phyloP scores from a whole-genome alignment of 768 basidiomycete species.

The Gyrodon lividus region DNA sequence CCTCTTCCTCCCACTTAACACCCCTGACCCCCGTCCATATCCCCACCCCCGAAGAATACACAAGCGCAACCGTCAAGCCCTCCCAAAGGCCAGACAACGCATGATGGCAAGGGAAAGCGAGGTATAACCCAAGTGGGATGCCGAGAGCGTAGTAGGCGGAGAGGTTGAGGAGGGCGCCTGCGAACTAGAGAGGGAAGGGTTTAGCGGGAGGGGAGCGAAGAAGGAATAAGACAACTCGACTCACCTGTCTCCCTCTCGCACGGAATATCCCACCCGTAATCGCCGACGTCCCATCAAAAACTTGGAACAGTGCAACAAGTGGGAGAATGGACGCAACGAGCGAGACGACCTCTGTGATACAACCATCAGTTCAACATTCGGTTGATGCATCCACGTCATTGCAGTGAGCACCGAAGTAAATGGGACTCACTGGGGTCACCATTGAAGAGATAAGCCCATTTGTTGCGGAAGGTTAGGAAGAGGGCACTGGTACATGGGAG shows the following conservation, averaged over 20 bases:
- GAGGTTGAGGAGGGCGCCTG: slow-evolving; percentile 61
- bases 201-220: background rate
- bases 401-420: background rate
- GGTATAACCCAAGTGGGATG: slow-evolving; percentile 78
- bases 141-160: slow-evolving; percentile 81
- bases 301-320: slow-evolving; percentile 75
- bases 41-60: slow-evolving; percentile 59
- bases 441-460: slow-evolving; percentile 78
- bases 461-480: slow-evolving; percentile 59
- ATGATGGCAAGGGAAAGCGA: slow-evolving; percentile 60
- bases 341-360: slow-evolving; percentile 40
- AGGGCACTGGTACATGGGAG: slow-evolving; percentile 37
- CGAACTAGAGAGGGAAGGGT: slow-evolving; percentile 39
- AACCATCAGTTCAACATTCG: slow-evolving; percentile 4
- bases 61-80: slow-evolving; percentile 69
- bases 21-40: slow-evolving; percentile 47
- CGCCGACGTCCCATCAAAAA: slow-evolving; percentile 75
- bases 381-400: background rate
- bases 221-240: background rate
- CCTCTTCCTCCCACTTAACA: slow-evolving; percentile 73
- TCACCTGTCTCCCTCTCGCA: slow-evolving; percentile 74
- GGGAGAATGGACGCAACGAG: slow-evolving; percentile 67
- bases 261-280: slow-evolving; percentile 78
- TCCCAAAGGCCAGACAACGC: slow-evolving; percentile 81
- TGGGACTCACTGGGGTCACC: slow-evolving; percentile 49